Evolutionary conservation across 345 rosid genomes (phyloP).

Genomic region (Eucalyptus marginata): DNA sequence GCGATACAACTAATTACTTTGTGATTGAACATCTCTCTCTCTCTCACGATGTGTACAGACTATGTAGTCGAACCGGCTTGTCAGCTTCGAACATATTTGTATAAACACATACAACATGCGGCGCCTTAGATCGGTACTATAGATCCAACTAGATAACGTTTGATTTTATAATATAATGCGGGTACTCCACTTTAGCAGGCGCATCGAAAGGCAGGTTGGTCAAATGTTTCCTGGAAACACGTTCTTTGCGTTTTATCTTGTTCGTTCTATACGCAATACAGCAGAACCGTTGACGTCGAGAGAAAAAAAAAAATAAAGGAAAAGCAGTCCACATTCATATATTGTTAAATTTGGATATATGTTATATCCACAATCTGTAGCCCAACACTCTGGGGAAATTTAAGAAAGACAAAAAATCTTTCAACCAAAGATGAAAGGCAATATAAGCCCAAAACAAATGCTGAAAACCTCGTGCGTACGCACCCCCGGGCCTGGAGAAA

Average conservation of each 20-base stretch:
- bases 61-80: too few species aligned
- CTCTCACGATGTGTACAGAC: background rate
- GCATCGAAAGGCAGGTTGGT: background rate
- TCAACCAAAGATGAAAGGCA: background rate
- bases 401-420: background rate
- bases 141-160: background rate
- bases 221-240: background rate
- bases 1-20: background rate
- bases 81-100: accelerated
- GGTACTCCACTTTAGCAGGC: background rate
- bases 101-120: background rate
- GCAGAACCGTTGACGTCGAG: background rate
- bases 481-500: background rate
- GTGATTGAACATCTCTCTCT: background rate
- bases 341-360: background rate
- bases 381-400: background rate
- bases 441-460: background rate
- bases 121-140: background rate
- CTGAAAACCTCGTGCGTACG: background rate
- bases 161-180: background rate
- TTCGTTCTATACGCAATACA: background rate
- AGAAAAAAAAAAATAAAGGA: too few species aligned
- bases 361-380: background rate
- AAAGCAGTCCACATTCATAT: background rate
- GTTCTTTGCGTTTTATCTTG: background rate